phyloP scores from a whole-genome alignment of 2,329 filamentous ascomycete species.

The Xylariales sp. region DNA sequence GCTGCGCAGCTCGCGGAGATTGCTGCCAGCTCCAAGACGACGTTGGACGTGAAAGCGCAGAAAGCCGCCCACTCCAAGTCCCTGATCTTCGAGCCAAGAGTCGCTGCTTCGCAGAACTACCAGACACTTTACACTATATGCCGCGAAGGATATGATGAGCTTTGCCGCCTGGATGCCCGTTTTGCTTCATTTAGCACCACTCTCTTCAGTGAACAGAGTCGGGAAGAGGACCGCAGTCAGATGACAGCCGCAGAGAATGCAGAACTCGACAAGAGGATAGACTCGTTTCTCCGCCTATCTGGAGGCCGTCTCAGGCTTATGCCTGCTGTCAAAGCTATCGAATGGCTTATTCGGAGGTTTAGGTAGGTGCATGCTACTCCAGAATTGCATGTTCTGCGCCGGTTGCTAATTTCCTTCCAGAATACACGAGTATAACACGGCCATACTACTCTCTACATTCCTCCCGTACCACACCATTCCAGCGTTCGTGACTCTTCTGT shows the following conservation, averaged over 20 bases:
- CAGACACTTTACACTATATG: slow-evolving; percentile 85
- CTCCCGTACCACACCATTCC: slow-evolving; percentile 87
- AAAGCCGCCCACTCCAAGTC: slow-evolving; percentile 90
- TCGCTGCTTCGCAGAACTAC: slow-evolving; percentile 84
- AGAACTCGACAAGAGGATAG: slow-evolving; percentile 71
- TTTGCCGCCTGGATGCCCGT: slow-evolving; percentile 79
- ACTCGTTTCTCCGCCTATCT: slow-evolving; percentile 77
- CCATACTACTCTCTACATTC: slow-evolving; percentile 74
- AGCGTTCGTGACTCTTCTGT: slow-evolving; percentile 79
- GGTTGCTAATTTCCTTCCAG: slow-evolving; percentile 39
- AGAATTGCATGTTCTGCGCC: background rate
- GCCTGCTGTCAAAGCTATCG: slow-evolving; percentile 84
- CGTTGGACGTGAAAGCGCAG: slow-evolving; percentile 89
- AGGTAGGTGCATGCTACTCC: slow-evolving; percentile 49
- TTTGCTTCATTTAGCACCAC: slow-evolving; percentile 71
- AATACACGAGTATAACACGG: slow-evolving; percentile 86
- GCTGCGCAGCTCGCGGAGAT: slow-evolving; percentile 92
- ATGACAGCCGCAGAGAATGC: slow-evolving; percentile 79
- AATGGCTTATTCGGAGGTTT: slow-evolving; percentile 92
- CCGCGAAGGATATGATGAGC: slow-evolving; percentile 81
- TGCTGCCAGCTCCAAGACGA: slow-evolving; percentile 81
- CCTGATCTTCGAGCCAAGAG: slow-evolving; percentile 81
- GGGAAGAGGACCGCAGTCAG: slow-evolving; percentile 78
- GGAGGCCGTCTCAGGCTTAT: slow-evolving; percentile 74
- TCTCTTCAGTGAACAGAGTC: slow-evolving; percentile 92